phyloP scores from a whole-genome alignment of 1,284 basidiomycete genomes.

The Cutaneotrichosporon arboriforme region DNA sequence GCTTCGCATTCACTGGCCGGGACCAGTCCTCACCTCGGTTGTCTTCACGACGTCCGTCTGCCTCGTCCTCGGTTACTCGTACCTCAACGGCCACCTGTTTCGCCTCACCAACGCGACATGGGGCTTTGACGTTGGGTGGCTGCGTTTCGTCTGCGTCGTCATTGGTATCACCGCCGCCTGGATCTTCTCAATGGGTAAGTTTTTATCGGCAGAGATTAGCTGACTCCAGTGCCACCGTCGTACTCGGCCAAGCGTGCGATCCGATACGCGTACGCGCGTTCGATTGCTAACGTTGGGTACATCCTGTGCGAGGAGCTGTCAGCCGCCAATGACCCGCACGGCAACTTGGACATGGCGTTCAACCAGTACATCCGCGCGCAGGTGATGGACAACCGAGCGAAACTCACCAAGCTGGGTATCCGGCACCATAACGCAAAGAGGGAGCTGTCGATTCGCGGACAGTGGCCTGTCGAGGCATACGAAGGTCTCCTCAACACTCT shows the following conservation, averaged over 20 bases:
- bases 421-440: slow-evolving; percentile 44
- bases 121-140: slow-evolving; percentile 52
- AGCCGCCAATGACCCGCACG: slow-evolving; percentile 41
- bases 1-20: slow-evolving; percentile 66
- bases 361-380: slow-evolving; percentile 28
- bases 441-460: slow-evolving; percentile 44
- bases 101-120: slow-evolving; percentile 39
- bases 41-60: slow-evolving; percentile 67
- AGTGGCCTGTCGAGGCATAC: slow-evolving; percentile 46
- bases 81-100: slow-evolving; percentile 38
- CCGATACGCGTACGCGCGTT: slow-evolving; percentile 45
- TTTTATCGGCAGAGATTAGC: not conserved
- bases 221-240: slow-evolving; percentile 45
- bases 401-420: slow-evolving; percentile 36
- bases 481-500: slow-evolving; percentile 39
- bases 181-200: slow-evolving; percentile 38
- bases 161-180: slow-evolving; percentile 43
- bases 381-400: slow-evolving; percentile 35
- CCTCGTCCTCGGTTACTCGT: slow-evolving; percentile 63
- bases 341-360: slow-evolving; percentile 19
- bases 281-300: slow-evolving; percentile 44
- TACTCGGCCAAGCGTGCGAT: slow-evolving; percentile 47
- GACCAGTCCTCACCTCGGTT: slow-evolving; percentile 63
- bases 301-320: slow-evolving; percentile 48
- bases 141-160: slow-evolving; percentile 46